Base-by-base conservation (phyloP, 2,329 filamentous ascomycete genomes). In the Elsinoe ampelina region DNA sequence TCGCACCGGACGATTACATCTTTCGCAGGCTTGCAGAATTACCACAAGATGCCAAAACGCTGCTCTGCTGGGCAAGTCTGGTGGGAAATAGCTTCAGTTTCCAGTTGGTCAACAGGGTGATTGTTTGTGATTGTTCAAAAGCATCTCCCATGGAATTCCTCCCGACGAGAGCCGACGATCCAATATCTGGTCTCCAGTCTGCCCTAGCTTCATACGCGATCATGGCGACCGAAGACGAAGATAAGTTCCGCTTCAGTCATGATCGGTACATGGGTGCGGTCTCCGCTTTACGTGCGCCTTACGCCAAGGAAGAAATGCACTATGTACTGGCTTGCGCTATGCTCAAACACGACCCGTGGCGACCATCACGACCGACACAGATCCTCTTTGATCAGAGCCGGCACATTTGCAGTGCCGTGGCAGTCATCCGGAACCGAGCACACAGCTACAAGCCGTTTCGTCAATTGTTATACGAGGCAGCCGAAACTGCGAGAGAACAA, bases 231-330 rank as follows among this genome's bases (percentile, higher is more conserved):
- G 88, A 93, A 60, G 84, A 84, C 1, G 92, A 96, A 65, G 89
- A 95, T 68, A 80, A 84, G 39, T 96, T 95, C 69, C 78, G 78
- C 64, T 96, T 96, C 68, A 84, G 85, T 34, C 91, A 96, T 68
- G 91, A 96, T 69, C 82, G 91, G 54, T 95, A 95, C 65, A 79
- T 90, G 55, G 84, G 87, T 66, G 88, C 88, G n/a, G 84, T 89
- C 3, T 77, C 82, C 7, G 79, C 81, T 4, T 74, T 95, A 54
- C 82, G 80, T 60, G 84, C 91, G 66, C 83, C 81, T 65, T 75
- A 73, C 51, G 83, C 86, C 57, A 74, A 80, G 19, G 75, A 80
- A 17, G 86, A 87, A 63, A 96, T 96, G 91, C 90, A 96, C 70
- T 96, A 91, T 64, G 83, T 90, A 45, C 89, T 96, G 64, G 86